Evolutionary conservation across 495 filamentous ascomycete genomes (phyloP).

Genomic region (Tuber aestivum): DNA sequence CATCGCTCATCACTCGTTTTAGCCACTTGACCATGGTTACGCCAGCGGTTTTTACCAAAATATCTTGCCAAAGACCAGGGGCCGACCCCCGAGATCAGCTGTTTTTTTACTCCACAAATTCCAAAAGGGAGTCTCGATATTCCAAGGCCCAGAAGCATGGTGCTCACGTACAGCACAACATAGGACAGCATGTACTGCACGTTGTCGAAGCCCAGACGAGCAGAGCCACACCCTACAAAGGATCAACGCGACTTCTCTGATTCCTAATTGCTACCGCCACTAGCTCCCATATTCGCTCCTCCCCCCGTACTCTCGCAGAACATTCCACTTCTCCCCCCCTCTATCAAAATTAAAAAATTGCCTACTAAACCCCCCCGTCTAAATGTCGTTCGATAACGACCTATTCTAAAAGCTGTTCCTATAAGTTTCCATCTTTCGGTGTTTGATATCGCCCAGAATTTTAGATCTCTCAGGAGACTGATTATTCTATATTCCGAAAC

Average conservation of each 20-base stretch:
- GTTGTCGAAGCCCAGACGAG: neutral
- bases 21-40: too few species aligned
- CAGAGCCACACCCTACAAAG: neutral
- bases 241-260: neutral
- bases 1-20: neutral
- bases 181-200: neutral
- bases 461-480: too few species aligned
- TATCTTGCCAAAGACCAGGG: too few species aligned
- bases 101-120: neutral
- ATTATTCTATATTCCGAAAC: too few species aligned
- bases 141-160: neutral
- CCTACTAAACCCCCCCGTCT: neutral
- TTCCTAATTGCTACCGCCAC: neutral
- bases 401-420: too few species aligned
- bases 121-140: neutral
- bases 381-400: neutral
- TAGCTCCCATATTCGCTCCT: neutral
- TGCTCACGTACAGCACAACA: neutral
- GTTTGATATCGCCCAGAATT: too few species aligned
- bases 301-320: neutral
- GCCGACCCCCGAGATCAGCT: neutral
- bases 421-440: too few species aligned
- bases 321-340: too few species aligned
- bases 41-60: too few species aligned
- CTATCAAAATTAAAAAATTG: too few species aligned